A percentile compares a stretch with the other conserved stretches of the same genome.
phyloP scores from a whole-genome alignment of 306 rosid genomes.

The Psophocarpus tetragonolobus region DNA sequence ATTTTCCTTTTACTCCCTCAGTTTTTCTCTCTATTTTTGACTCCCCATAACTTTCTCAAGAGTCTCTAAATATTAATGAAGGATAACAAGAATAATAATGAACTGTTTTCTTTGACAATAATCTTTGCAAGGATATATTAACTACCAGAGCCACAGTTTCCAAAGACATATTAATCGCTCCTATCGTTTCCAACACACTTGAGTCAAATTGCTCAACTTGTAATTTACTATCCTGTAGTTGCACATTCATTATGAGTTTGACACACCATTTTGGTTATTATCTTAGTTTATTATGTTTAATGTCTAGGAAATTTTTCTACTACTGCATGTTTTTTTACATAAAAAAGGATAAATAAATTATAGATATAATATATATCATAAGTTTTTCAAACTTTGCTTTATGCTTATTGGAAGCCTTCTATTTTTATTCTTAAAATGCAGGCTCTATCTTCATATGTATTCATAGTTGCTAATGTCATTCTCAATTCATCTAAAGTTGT shows the following conservation, averaged over 20 bases:
- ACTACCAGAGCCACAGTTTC: not conserved
- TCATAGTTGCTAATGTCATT: conserved; percentile 83
- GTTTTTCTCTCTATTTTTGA: too few species aligned
- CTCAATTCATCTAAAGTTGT: conserved; percentile 74
- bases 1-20: too few species aligned
- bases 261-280: not conserved
- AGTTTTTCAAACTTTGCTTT: conserved; percentile 13
- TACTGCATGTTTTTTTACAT: not conserved
- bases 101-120: not conserved
- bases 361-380: too few species aligned
- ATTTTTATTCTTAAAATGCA: conserved; percentile 50
- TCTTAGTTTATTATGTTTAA: conserved; percentile 16
- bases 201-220: conserved; percentile 1
- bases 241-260: conserved; percentile 1
- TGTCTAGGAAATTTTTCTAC: not conserved
- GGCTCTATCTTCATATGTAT: conserved; percentile 97
- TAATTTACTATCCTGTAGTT: not conserved
- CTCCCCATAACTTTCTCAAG: too few species aligned
- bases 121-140: not conserved
- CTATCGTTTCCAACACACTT: not conserved
- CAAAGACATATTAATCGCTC: not conserved
- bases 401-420: conserved; percentile 5
- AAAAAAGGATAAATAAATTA: not conserved
- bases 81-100: not conserved
- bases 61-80: not conserved